Conservation (phyloP, 148 eudicot species). For the Fagopyrum esculentum region DNA sequence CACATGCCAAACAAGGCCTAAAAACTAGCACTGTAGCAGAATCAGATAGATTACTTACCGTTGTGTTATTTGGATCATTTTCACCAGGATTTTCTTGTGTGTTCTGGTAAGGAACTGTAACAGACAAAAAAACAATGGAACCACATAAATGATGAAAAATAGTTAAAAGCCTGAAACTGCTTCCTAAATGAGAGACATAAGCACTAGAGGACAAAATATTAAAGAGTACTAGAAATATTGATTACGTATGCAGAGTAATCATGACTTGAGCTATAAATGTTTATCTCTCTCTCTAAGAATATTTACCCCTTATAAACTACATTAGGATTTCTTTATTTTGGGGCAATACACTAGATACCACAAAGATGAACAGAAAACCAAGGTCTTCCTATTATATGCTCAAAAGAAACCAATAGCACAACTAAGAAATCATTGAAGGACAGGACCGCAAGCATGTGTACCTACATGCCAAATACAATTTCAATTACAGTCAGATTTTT, state of each 20-base stretch:
- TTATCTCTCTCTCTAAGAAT: background rate
- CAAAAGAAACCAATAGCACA: background rate
- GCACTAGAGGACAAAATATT: background rate
- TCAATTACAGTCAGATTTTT: background rate
- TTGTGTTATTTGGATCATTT: conserved; percentile 82
- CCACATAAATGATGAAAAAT: background rate
- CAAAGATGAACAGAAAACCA: background rate
- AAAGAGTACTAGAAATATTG: background rate
- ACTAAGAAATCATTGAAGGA: background rate
- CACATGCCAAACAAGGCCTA: too few relatives aligned
- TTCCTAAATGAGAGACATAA: background rate
- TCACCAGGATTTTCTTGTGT: conserved; percentile 70
- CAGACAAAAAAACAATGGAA: background rate
- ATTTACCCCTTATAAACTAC: background rate
- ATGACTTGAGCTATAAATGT: background rate
- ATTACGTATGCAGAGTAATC: background rate
- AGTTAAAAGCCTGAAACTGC: background rate
- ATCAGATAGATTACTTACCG: conserved; percentile 56
- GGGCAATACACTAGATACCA: background rate
- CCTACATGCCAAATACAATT: background rate
- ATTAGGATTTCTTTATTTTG: background rate
- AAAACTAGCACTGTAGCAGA: background rate
- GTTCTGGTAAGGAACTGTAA: conserved; percentile 74
- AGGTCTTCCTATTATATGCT: background rate
- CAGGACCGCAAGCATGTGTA: background rate